These are phyloP conservation scores for Prunus salicina DNA, from an alignment of 306 rosid genomes.

Conservation along the genomic window DNA sequence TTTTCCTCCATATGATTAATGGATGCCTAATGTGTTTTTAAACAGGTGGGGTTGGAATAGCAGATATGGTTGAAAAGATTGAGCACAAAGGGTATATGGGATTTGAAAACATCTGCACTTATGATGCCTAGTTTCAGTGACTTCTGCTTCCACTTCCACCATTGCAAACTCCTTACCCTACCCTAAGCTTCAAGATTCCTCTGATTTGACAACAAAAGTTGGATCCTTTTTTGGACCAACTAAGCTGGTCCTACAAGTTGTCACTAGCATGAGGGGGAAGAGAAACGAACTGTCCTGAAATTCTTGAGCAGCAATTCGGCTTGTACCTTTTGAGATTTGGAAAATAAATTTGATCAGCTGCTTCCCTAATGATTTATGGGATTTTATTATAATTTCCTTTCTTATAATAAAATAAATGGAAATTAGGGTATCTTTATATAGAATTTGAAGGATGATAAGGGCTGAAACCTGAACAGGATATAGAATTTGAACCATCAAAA, in stretches of 20 bases:
- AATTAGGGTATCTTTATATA: no score
- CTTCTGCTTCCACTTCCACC: neutral
- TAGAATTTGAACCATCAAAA: neutral
- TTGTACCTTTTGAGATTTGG: neutral
- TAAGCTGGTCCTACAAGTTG: neutral
- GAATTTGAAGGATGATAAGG: no score
- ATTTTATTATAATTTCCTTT: neutral
- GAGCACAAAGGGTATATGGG: constrained; percentile 63
- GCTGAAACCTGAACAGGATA: neutral
- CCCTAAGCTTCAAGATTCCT: neutral
- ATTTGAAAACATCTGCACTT: constrained; percentile 64
- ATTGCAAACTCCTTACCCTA: neutral
- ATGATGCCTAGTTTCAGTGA: neutral
- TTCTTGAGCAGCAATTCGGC: neutral
- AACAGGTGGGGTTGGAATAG: constrained; percentile 73
- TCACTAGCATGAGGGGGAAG: neutral
- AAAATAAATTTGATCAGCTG: neutral
- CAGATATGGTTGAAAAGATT: constrained; percentile 45
- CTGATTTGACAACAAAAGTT: neutral
- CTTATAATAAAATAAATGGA: neutral
- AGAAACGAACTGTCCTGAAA: neutral
- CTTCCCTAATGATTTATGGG: neutral
- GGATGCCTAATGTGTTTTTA: constrained; percentile 4
- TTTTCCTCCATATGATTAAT: neutral
- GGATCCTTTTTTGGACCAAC: neutral